Percentiles rank a stretch among this genome's conserved stretches.
Evolutionary conservation across 805 yeast genomes (phyloP).

Genomic region (Wickerhamomyces pijperi): DNA sequence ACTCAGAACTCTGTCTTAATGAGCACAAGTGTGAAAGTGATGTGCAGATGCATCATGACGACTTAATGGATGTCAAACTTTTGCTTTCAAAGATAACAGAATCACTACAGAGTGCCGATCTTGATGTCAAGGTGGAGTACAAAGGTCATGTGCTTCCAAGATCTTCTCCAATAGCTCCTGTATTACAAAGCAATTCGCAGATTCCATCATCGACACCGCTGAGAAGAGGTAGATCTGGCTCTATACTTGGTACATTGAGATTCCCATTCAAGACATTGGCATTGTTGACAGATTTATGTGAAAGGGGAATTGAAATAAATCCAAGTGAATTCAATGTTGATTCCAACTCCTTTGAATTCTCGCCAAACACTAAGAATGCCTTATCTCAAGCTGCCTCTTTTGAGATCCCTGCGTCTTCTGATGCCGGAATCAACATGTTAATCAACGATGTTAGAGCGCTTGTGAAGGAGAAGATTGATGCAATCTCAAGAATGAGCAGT

Average conservation of each 20-base stretch:
- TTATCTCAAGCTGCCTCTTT: slow-evolving; percentile 29
- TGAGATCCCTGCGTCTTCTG: slow-evolving; percentile 41
- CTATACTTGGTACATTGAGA: slow-evolving; percentile 28
- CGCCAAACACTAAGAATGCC: slow-evolving; percentile 54
- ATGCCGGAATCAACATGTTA: slow-evolving; percentile 51
- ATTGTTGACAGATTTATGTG: slow-evolving; percentile 52
- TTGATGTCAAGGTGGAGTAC: slow-evolving; percentile 27
- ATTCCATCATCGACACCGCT: slow-evolving; percentile 10
- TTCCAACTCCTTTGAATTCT: slow-evolving; percentile 23
- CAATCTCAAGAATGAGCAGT: slow-evolving; percentile 60
- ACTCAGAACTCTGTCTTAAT: slow-evolving; percentile 74
- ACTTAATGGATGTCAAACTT: slow-evolving; percentile 57
- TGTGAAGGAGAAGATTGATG: slow-evolving; percentile 55
- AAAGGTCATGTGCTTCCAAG: slow-evolving; percentile 43
- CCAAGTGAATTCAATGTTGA: slow-evolving; percentile 45
- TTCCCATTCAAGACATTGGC: slow-evolving; percentile 56
- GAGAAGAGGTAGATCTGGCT: slow-evolving; percentile 30
- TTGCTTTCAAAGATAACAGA: slow-evolving; percentile 30
- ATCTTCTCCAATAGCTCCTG: slow-evolving; percentile 7
- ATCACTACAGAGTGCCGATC: slow-evolving; percentile 11
- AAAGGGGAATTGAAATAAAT: slow-evolving; percentile 62
- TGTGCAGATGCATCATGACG: slow-evolving; percentile 66
- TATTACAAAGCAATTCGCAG: slow-evolving; percentile 6
- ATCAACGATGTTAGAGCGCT: slow-evolving; percentile 56
- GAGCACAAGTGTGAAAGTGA: slow-evolving; percentile 79